Percentiles rank a stretch among this genome's conserved stretches.
Evolutionary conservation across 768 basidiomycete species (phyloP).

Genomic region (Boletus reticuloceps): DNA sequence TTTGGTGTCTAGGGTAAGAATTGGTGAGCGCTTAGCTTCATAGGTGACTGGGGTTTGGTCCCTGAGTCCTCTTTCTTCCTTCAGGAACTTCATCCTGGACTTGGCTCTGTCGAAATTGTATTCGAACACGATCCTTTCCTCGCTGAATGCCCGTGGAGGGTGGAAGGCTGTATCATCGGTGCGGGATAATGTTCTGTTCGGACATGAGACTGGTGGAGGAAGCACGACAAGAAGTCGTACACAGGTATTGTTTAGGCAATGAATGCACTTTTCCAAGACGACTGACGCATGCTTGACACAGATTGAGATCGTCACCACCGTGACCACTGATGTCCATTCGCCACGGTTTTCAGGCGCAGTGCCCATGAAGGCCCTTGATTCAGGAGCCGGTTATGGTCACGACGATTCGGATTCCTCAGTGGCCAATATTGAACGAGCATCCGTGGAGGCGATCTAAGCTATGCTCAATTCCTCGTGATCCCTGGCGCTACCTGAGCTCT

Average conservation of each 20-base stretch:
- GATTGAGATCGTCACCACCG: background rate
- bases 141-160: slow-evolving; percentile 19
- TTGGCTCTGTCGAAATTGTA: slow-evolving; percentile 28
- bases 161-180: slow-evolving; percentile 11
- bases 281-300: background rate
- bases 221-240: background rate
- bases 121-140: slow-evolving; percentile 23
- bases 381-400: background rate
- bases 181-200: slow-evolving; percentile 9
- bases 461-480: no score
- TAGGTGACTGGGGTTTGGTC: background rate
- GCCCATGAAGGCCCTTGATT: background rate
- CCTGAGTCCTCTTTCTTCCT: background rate
- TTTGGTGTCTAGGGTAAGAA: background rate
- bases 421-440: no score
- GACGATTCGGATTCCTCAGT: background rate
- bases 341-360: no score
- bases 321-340: background rate
- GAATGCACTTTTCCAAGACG: no score
- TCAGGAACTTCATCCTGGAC: slow-evolving; percentile 22
- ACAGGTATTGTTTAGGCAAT: slow-evolving; percentile 2
- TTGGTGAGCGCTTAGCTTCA: background rate
- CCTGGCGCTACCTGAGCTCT: no score
- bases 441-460: no score
- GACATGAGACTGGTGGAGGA: background rate